phyloP scores from a whole-genome alignment of 495 filamentous ascomycete species.

The Penicillium coprophilum region DNA sequence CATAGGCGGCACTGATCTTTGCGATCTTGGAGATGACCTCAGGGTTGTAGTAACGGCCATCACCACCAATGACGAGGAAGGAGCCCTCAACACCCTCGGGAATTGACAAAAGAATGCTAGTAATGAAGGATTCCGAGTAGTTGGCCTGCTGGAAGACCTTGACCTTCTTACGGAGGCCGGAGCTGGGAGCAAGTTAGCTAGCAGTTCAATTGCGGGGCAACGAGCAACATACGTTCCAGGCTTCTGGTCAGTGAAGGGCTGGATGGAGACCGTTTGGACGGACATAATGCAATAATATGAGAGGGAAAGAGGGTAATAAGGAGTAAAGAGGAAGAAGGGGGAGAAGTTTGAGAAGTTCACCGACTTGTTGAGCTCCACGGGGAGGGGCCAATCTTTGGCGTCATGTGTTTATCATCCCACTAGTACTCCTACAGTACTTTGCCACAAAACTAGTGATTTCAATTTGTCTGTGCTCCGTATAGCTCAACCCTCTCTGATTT shows the following conservation, averaged over 20 bases:
- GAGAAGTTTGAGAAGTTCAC: slow-evolving; percentile 20
- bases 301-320: slow-evolving; percentile 14
- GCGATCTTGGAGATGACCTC: slow-evolving; percentile 96
- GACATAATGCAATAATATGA: slow-evolving; percentile 16
- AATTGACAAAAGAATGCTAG: slow-evolving; percentile 91
- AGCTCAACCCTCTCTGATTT: neutral
- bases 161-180: slow-evolving; percentile 98
- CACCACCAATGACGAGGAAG: slow-evolving; percentile 95
- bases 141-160: slow-evolving; percentile 92
- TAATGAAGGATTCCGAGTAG: slow-evolving; percentile 94
- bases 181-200: slow-evolving; percentile 56
- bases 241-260: slow-evolving; percentile 92
- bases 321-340: slow-evolving; percentile 7
- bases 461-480: neutral
- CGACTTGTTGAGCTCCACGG: slow-evolving; percentile 25
- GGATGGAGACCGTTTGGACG: slow-evolving; percentile 61
- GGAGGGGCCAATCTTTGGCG: slow-evolving; percentile 20
- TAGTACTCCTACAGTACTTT: neutral
- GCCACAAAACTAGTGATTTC: neutral
- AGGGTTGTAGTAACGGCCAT: slow-evolving; percentile 95
- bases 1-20: slow-evolving; percentile 94
- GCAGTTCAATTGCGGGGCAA: slow-evolving; percentile 9
- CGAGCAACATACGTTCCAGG: slow-evolving; percentile 85
- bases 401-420: slow-evolving; percentile 37
- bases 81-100: slow-evolving; percentile 86